phyloP scores from a whole-genome alignment of 2,329 filamentous ascomycete species.

The Amauroascus verrucosus region DNA sequence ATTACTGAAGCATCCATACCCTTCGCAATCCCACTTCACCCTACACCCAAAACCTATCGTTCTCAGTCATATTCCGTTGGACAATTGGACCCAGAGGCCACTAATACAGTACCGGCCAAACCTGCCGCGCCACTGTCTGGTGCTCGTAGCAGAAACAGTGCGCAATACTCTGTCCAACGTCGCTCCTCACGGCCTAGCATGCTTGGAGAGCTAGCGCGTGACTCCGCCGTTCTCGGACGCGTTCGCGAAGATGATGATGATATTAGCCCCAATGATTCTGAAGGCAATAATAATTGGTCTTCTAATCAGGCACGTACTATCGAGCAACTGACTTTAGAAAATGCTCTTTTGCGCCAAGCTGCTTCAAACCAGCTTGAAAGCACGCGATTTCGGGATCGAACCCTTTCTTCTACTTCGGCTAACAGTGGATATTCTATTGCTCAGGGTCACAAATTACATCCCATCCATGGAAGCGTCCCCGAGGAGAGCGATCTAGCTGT shows the following conservation, averaged over 20 bases:
- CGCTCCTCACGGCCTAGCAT: conserved; percentile 56
- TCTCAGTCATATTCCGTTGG: conserved; percentile 96
- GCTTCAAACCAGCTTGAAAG: conserved; percentile 29
- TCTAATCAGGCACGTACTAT: conserved; percentile 37
- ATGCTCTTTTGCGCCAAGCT: conserved; percentile 38
- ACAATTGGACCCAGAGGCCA: conserved; percentile 62
- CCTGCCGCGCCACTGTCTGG: conserved; percentile 22
- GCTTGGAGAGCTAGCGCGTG: conserved; percentile 38
- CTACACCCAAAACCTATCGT: conserved; percentile 82
- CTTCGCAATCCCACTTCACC: conserved; percentile 78
- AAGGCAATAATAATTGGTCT: conserved; percentile 30
- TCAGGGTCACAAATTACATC: conserved; percentile 27
- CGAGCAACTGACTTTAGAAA: conserved; percentile 39
- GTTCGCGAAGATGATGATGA: conserved; percentile 41
- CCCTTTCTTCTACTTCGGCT: conserved; percentile 32
- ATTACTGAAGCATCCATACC: conserved; percentile 54
- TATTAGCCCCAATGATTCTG: conserved; percentile 31
- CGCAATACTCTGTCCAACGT: conserved; percentile 62
- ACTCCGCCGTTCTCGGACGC: conserved; percentile 37
- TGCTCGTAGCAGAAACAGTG: conserved; percentile 30
- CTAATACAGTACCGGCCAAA: conserved; percentile 28
- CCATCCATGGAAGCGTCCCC: conserved; percentile 33
- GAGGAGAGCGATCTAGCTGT: conserved; percentile 37
- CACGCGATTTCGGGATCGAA: conserved; percentile 31
- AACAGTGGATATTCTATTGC: conserved; percentile 27